Evolutionary conservation across 352 stramenopile genomes (phyloP), one percentile per base, ranked within the genome.

Genomic region (Globisporangium viniferum): DNA sequence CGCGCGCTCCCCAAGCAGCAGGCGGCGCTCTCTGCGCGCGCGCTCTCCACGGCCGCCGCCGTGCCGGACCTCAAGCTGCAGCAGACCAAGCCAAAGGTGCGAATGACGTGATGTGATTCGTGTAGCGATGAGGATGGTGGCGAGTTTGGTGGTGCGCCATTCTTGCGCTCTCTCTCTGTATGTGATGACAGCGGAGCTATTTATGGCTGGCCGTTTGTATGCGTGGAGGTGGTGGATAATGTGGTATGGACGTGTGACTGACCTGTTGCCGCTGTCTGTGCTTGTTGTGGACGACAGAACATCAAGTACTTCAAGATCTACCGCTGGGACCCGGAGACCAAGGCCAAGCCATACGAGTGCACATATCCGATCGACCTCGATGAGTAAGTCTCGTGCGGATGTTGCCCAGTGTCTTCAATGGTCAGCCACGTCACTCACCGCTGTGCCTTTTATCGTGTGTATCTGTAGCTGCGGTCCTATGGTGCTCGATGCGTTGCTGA

Each of bases 251-350:
- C 2, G 7, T 27, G 48, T 8, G 56, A 20, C 56, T 61, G 33
- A 61, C 55, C 1, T 46, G 20, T 8, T 29, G 27, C 10, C 24
- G 12, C n/a, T 12, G 10, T 8, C 27, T 70, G 29, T 66, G 75
- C 22, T 5, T 62, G 53, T 33, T 36, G 18, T 27, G 55, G 54
- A 24, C 20, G 56, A 61, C 60, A 98, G 88, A 91, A 97, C 70
- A 97, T 99, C 82, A 98, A 98, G 84, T 98, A 98, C 83, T 99
- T 99, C 69, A 98, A 99, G 84, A 97, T 99, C 70, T 99, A 99
- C 86, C 91, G 98, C 66, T 99, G 95, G 92, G 95, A 99, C 76
- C 97, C 98, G 1, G 96, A 99, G 75, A 88, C 67, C 73, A 96
- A 96, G 74, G 81, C 88, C 68, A 98, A 98, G 77, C 95, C 94